phyloP scores from a whole-genome alignment of 2,329 filamentous ascomycete genomes.

The Diaporthe sp. region DNA sequence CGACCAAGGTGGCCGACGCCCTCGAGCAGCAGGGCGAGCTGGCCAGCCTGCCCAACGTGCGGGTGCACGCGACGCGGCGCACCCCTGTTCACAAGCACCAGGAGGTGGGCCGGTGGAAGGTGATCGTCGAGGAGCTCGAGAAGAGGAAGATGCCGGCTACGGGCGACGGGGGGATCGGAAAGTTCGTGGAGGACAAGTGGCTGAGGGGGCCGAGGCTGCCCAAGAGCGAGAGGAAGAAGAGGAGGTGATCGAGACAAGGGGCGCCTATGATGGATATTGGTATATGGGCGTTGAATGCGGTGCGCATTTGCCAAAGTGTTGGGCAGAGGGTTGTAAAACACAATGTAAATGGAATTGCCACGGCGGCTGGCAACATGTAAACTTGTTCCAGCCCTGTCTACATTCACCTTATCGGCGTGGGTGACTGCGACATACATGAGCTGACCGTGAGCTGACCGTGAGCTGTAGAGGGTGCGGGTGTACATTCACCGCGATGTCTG shows the following conservation, averaged over 20 bases:
- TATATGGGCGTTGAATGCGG: not conserved
- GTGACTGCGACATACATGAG: not conserved
- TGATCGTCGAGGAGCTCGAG: conserved; percentile 47
- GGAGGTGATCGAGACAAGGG: not conserved
- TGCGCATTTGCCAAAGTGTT: not conserved
- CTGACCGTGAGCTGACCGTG: not conserved
- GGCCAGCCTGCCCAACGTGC: conserved; percentile 73
- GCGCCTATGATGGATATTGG: not conserved
- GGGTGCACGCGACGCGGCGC: conserved; percentile 70
- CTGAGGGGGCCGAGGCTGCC: conserved; percentile 35
- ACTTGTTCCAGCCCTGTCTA: fast-evolving
- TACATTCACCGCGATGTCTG: too few relatives aligned
- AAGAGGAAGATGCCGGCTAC: conserved; percentile 46
- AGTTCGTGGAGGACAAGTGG: conserved; percentile 44
- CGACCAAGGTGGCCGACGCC: conserved; percentile 71
- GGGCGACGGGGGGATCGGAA: conserved; percentile 43
- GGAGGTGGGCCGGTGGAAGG: conserved; percentile 51
- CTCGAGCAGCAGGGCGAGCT: conserved; percentile 62
- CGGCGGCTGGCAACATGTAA: not conserved
- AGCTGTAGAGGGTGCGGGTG: too few relatives aligned
- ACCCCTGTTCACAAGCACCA: conserved; percentile 65
- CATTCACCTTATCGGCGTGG: too few relatives aligned
- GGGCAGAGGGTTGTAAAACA: not conserved
- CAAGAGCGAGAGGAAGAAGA: conserved; percentile 33
- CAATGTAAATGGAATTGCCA: not conserved